Base-by-base conservation (phyloP, 2,329 filamentous ascomycete species). In the Colletotrichum sp. region DNA sequence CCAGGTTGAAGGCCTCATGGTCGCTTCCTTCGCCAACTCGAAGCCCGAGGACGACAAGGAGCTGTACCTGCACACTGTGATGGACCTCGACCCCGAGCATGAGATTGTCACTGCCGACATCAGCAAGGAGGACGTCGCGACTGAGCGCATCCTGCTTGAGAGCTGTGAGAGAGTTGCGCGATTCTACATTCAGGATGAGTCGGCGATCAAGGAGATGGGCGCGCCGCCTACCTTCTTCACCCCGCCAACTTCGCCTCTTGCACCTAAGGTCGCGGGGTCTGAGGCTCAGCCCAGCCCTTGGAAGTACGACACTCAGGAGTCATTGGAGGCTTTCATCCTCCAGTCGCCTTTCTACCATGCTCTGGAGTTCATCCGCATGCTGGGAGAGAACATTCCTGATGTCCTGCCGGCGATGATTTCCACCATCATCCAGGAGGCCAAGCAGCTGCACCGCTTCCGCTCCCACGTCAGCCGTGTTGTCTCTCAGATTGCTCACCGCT, bases 1-100 rank as follows among this genome's bases (percentile, higher is more conserved):
- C 3, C 81, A 83, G 57, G 77, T 86, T 5, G 81, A 85, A 36
- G 82, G 81, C 0, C 79, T 86, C 5, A 81, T 80, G 0, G 83
- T 85, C 2, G 80, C 79, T 0, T 83, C 84, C 0, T 82, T 85
- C 49, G 80, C 80, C 6, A 70, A 81, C 1, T 81, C 82, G 1
- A 80, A 76, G 57, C 80, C 81, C 5, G 80, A 82, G 15, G 75
- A 82, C 1, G 83, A 85, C 72, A 80, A 82, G 60, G 84, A 85
- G 72, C 77, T 85, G 10, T 86, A 85, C 62, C 77, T 85, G 6
- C 81, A 82, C 32, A 85, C 84, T 0, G 78, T 79, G 6, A 78
- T 84, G 72, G 83, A 86, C n/a, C 28, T 86, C 6, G 86, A 88
- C 63, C 86, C 87, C 0, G 85, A 85, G 15, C 81, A 86, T 36